Percentiles rank a stretch among this genome's conserved stretches.
phyloP scores from a whole-genome alignment of 2,329 filamentous ascomycete genomes.

The Purpureocillium lavendulum region DNA sequence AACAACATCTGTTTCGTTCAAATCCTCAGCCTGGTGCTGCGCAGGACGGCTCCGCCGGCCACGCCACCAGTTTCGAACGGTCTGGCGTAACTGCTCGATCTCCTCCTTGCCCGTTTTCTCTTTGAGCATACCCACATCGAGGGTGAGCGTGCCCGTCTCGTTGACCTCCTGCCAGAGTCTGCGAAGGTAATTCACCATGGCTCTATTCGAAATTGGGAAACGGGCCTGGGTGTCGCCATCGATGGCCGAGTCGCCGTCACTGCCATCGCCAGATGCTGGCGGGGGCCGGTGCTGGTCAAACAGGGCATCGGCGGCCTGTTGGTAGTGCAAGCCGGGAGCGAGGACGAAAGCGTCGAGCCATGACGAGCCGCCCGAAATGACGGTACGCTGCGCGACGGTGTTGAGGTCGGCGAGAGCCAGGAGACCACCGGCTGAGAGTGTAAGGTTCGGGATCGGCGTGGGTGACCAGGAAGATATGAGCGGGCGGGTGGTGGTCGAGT shows the following conservation, averaged over 20 bases:
- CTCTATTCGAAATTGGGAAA: slow-evolving; percentile 37
- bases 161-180: slow-evolving; percentile 15
- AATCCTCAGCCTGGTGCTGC: not conserved
- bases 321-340: slow-evolving; percentile 52
- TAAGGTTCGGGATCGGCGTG: slow-evolving; percentile 35
- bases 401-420: slow-evolving; percentile 51
- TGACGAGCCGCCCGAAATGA: slow-evolving; percentile 45
- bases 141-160: slow-evolving; percentile 13
- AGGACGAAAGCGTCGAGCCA: slow-evolving; percentile 50
- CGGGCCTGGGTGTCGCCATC: slow-evolving; percentile 6
- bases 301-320: slow-evolving; percentile 46
- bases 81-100: slow-evolving; percentile 4
- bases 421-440: slow-evolving; percentile 43
- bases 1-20: not conserved
- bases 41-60: slow-evolving; percentile 8
- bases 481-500: slow-evolving; percentile 5
- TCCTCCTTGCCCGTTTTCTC: slow-evolving; percentile 5
- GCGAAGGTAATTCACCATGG: slow-evolving; percentile 39
- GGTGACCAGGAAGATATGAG: slow-evolving; percentile 33
- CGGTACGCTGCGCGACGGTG: slow-evolving; percentile 47
- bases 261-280: not conserved
- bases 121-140: slow-evolving; percentile 17
- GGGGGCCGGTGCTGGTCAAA: slow-evolving; percentile 11
- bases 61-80: slow-evolving; percentile 2
- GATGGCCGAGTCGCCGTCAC: not conserved